Base-by-base conservation (phyloP, 305 asterid genomes). In the Ilex paraguariensis region DNA sequence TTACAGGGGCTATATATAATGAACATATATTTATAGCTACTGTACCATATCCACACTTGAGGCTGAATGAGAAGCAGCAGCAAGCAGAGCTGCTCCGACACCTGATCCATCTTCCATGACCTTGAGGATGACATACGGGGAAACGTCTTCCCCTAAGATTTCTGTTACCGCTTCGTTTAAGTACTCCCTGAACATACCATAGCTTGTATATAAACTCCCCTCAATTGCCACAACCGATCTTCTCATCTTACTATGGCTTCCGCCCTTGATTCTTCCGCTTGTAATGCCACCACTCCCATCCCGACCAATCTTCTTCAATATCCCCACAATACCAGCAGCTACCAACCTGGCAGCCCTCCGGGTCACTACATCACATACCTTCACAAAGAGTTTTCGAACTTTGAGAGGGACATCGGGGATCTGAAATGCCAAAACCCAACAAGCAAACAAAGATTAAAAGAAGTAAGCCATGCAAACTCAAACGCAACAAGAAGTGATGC, bases 21-120 rank as follows among this genome's bases (percentile, higher is more conserved):
- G 62, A 48, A 54, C 63, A 53, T 76, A 65, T 66, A 73, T 62
- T 60, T 68, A 77, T 61, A 46, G 77, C 77, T 66, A 54, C 82
- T 78, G 75, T 71, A 64, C 66, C 5, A 33, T 66, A 66, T 68
- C 74, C 66, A 58, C 73, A 52, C 55, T 65, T 0, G 77, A 62
- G 54, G 80, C 58, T 28, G 95, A 76, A 76, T 82, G 83, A 53
- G 89, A 78, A 10, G 96, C 96, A 10, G 96, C 96, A 52, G 95
- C 97, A 15, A 91, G 75, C 56, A 91, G 82, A n/a, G 96, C 93
- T 13, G 96, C 97, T 6, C 97, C 97, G 1, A 83, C 82, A 59
- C 97, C 93, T 7, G 96, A 84, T 32, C 97, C 97, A 54, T 88
- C 97, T 33, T 84, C 88, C 13, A 69, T 83, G 57, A 69, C 84